Evolutionary conservation across 2,329 filamentous ascomycete genomes (phyloP).

Genomic region (Colletotrichum euphorbiae): DNA sequence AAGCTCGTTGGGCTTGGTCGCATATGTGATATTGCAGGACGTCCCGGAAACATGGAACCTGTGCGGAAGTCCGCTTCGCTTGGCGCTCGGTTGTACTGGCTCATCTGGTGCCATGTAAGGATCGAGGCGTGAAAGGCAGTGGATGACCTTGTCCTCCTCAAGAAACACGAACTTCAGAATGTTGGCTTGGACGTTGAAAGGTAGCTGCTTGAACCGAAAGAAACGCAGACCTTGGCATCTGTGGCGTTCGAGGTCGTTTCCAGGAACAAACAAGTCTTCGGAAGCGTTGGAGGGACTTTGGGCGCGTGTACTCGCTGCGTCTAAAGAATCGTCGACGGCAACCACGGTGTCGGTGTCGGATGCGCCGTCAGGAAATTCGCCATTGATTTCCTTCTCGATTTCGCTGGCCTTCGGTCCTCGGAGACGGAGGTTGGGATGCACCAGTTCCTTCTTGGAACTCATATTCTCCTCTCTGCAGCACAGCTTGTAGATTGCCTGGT

Average conservation of each 20-base stretch:
- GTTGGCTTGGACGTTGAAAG: conserved; percentile 44
- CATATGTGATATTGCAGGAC: conserved; percentile 48
- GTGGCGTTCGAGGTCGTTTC: no score
- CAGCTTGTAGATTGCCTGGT: conserved; percentile 42
- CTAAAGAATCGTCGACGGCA: neutral
- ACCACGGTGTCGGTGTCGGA: neutral
- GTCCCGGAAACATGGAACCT: conserved; percentile 54
- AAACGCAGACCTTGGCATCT: neutral
- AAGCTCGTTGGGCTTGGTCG: conserved; percentile 50
- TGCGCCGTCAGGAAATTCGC: neutral
- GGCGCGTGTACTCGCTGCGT: neutral
- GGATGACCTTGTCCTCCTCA: conserved; percentile 50
- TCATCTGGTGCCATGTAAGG: conserved; percentile 43
- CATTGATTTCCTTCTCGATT: neutral
- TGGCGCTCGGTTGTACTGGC: conserved; percentile 18
- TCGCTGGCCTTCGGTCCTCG: conserved; percentile 17
- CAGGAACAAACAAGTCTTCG: conserved; percentile 22
- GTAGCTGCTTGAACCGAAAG: conserved; percentile 49
- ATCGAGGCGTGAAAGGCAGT: conserved; percentile 60
- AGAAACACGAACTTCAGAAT: conserved; percentile 54
- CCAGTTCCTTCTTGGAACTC: conserved; percentile 32
- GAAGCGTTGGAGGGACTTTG: neutral
- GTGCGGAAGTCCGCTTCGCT: conserved; percentile 45
- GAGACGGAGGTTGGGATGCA: conserved; percentile 48
- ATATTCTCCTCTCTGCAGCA: conserved; percentile 52